These are phyloP conservation scores for Calamus simplicifolius DNA, from an alignment of 176 grass and related monocot species.

Conservation along the genomic window DNA sequence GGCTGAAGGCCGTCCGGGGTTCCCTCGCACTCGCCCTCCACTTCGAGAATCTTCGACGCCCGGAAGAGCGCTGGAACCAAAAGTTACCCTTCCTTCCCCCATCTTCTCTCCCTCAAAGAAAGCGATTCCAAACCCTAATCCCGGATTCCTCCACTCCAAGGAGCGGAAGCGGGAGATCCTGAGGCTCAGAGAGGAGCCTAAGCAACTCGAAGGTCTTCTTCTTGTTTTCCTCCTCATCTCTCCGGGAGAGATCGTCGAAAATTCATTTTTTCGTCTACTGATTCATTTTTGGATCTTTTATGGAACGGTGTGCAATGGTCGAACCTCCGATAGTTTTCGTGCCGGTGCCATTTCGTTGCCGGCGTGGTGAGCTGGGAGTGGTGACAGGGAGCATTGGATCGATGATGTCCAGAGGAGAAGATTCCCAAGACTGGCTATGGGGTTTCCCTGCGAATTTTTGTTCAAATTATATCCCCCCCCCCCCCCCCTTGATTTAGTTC, in stretches of 20 bases:
- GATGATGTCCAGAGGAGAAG: slow-evolving; percentile 78
- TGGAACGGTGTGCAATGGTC: slow-evolving; percentile 29
- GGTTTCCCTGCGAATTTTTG: not conserved
- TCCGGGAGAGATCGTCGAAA: not conserved
- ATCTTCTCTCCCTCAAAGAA: not conserved
- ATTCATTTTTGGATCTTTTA: not conserved
- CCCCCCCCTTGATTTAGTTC: not conserved
- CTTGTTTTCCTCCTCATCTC: not conserved
- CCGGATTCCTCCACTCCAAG: slow-evolving; percentile 40
- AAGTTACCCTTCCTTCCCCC: slow-evolving; percentile 29
- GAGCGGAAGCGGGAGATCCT: slow-evolving; percentile 86
- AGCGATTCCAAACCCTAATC: slow-evolving; percentile 8
- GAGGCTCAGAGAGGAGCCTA: slow-evolving; percentile 76
- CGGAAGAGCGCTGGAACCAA: slow-evolving; percentile 49
- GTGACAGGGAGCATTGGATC: slow-evolving; percentile 57
- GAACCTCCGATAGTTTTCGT: slow-evolving; percentile 43
- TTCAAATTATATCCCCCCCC: not conserved
- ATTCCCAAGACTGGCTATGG: slow-evolving; percentile 64
- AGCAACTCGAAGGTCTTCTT: slow-evolving; percentile 43
- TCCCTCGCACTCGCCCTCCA: slow-evolving; percentile 11
- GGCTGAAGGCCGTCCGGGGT: too few relatives aligned
- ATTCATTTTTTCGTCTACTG: too few relatives aligned
- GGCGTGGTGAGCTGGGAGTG: slow-evolving; percentile 36
- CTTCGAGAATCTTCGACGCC: slow-evolving; percentile 41
- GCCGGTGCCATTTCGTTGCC: slow-evolving; percentile 86